Evolutionary conservation across 1,284 basidiomycete species (phyloP).

Genomic region (Pseudozyma sp.): DNA sequence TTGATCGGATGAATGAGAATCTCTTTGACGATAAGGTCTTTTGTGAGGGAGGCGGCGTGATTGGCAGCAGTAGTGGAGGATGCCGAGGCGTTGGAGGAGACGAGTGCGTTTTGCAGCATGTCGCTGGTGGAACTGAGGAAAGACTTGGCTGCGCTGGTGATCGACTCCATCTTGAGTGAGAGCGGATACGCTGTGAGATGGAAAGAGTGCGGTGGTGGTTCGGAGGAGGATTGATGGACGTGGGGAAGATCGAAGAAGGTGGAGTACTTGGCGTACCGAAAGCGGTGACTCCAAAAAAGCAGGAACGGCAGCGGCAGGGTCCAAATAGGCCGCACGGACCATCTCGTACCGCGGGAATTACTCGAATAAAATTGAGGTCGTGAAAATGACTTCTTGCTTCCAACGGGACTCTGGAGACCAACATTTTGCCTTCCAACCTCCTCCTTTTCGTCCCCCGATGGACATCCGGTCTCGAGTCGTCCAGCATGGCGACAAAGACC

Average conservation of each 20-base stretch:
- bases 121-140: slow-evolving; percentile 40
- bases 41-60: slow-evolving; percentile 45
- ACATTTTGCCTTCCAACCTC: too few relatives aligned
- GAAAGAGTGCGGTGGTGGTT: not conserved
- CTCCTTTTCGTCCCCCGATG: not conserved
- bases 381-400: too few relatives aligned
- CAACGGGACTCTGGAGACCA: too few relatives aligned
- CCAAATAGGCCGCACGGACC: not conserved
- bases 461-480: not conserved
- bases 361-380: too few relatives aligned
- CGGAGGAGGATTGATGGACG: not conserved
- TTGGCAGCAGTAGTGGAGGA: slow-evolving; percentile 2
- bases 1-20: slow-evolving; percentile 64
- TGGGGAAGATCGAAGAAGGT: not conserved
- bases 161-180: slow-evolving; percentile 38
- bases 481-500: slow-evolving; percentile 10
- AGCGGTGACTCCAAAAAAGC: not conserved
- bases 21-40: slow-evolving; percentile 39
- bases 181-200: not conserved
- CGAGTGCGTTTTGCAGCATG: slow-evolving; percentile 47
- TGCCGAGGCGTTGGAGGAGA: slow-evolving; percentile 18
- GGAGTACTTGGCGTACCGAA: not conserved
- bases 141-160: slow-evolving; percentile 21
- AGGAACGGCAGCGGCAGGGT: not conserved
- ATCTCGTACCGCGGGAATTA: not conserved